A percentile compares a stretch with the other conserved stretches of the same genome.
Conservation (phyloP, 257 asterid genomes). For the Solanum gracilifrons region DNA sequence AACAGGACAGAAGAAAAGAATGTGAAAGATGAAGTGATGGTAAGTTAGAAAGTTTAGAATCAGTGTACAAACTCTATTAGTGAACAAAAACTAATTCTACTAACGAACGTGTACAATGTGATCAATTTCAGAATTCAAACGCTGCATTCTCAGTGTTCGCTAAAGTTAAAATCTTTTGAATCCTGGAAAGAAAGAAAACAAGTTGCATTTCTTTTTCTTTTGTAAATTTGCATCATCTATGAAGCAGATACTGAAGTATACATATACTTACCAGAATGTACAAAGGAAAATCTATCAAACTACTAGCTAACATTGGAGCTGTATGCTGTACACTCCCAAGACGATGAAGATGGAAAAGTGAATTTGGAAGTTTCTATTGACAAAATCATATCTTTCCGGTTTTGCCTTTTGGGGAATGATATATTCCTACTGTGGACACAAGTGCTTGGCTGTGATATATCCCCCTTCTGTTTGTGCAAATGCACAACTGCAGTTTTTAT, state of each 20-base stretch:
- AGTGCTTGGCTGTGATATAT: conserved; percentile 3
- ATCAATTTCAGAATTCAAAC: background rate
- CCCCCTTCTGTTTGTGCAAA: conserved; percentile 18
- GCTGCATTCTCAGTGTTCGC: background rate
- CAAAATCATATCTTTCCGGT: background rate
- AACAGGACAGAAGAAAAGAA: background rate
- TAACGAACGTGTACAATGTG: background rate
- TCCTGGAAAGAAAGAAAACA: background rate
- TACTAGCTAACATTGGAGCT: background rate
- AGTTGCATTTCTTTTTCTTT: background rate
- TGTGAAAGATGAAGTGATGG: background rate
- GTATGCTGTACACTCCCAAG: background rate
- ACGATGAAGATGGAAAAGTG: background rate
- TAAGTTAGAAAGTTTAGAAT: background rate
- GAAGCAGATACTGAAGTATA: background rate
- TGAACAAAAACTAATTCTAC: background rate
- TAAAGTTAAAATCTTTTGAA: background rate
- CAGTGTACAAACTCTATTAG: background rate
- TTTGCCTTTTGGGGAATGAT: background rate
- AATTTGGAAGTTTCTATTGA: background rate
- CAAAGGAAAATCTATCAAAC: background rate
- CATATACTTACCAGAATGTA: background rate
- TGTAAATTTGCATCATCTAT: background rate
- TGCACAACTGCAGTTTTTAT: conserved; percentile 31
- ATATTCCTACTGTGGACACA: conserved; percentile 7